A percentile compares a stretch with the other conserved stretches of the same genome.
These are phyloP conservation scores for Pythium plurisporium DNA, from an alignment of 352 stramenopile genomes.

Conservation along the genomic window DNA sequence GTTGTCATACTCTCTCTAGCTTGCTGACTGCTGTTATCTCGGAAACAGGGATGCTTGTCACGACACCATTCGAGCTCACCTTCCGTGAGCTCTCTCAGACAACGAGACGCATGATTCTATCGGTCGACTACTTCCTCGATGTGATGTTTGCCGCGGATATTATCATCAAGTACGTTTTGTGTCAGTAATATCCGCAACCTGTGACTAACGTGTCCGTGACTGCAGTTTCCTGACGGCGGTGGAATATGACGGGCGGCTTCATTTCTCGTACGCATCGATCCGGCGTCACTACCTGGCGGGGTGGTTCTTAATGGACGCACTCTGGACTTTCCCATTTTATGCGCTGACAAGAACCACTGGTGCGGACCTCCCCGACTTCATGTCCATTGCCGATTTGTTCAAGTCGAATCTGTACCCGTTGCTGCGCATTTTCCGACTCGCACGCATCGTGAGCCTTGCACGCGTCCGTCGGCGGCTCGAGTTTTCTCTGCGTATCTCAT, in stretches of 20 bases:
- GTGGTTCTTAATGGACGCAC: constrained; percentile 56
- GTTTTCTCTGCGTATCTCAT: constrained; percentile 72
- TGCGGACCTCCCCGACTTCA: constrained; percentile 17
- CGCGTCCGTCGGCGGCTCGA: constrained; percentile 60
- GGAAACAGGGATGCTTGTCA: constrained; percentile 61
- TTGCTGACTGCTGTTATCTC: no score
- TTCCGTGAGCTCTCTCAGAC: constrained; percentile 37
- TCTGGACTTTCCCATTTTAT: constrained; percentile 73
- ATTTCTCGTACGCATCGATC: constrained; percentile 59
- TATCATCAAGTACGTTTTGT: constrained; percentile 42
- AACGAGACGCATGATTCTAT: constrained; percentile 36
- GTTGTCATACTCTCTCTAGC: no score
- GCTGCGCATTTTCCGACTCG: constrained; percentile 41
- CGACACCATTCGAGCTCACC: constrained; percentile 67
- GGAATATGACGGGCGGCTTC: constrained; percentile 64
- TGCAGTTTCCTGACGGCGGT: constrained; percentile 71
- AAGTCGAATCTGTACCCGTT: constrained; percentile 41
- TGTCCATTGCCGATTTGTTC: constrained; percentile 19
- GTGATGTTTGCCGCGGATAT: constrained; percentile 64
- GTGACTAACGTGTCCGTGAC: not conserved
- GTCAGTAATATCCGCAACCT: not conserved
- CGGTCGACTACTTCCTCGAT: constrained; percentile 62
- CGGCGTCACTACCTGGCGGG: constrained; percentile 40
- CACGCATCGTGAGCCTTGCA: constrained; percentile 47
- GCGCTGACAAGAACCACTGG: constrained; percentile 24